Evolutionary conservation across 306 rosid genomes (phyloP), one percentile per base, ranked within the genome.

Genomic region (Rosa multiflora): DNA sequence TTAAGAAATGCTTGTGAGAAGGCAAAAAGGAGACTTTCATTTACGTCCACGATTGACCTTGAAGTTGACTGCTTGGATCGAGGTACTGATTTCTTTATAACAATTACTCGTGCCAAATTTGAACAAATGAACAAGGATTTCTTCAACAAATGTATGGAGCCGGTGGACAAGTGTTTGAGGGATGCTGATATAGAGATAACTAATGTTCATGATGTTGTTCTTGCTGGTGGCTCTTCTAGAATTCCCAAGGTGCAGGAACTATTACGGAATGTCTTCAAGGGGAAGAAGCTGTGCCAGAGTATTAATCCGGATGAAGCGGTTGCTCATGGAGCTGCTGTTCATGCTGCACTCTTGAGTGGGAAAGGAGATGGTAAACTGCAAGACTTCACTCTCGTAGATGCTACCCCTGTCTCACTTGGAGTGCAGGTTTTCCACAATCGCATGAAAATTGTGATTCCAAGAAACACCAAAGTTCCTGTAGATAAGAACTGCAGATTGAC

Each of bases 301-400:
- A 59, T 23, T 21, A 61, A 61, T 61, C 67, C 67, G 0, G 67
- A 61, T 61, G 67, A 61, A 10, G 67, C 67, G 3, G 15, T 61
- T 10, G 67, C 67, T 4, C 0, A 26, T 61, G 67, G 67, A 3
- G 67, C 67, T 3, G 35, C 67, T 61, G 7, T 23, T 23, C 18
- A 61, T 61, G 39, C 70, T 53, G 74, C 53, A 75, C 63, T 39
- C 18, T 47, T 67, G 83, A 63, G 32, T 72, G 66, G n/a, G 35
- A 59, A 10, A 0, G 39, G 8, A 59, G 5, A 23, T 59, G 13
- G 17, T 9, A 23, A 10, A 10, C 1, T 59, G 0, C 67, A 59
- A 23, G 13, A 10, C 49, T 67, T 72, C 58, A 55, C 11, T 70
- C 48, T 67, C 76, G 58, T 70, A 13, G 48, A 62, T 72, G 71